Evolutionary conservation across 805 yeast species (phyloP), one percentile per base, ranked within the genome.

Genomic region (Schwanniomyces vanrijiae): DNA sequence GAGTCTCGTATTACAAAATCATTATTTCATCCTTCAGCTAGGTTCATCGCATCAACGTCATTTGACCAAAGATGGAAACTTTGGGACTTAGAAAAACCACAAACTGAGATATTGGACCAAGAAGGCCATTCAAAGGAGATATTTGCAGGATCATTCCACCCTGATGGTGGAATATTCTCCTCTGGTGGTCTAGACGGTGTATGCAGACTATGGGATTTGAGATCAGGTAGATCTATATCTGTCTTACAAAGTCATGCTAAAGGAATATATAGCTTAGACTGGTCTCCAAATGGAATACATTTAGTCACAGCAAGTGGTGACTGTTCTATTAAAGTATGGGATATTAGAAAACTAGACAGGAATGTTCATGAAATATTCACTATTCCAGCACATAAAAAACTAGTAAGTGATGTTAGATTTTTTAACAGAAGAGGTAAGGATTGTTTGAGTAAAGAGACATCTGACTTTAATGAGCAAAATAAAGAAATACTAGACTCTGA

Each of bases 81-180:
- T 2, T 91, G 96, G 96, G 97, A 92, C 62, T 53, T 82, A 0
- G 66, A 68, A 10, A 77, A 72, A 4, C 62, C 65, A 13, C 55
- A 49, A 16, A 37, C 60, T 25, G 82, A 82, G 44, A 57, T 92
- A 5, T 68, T 80, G 35, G 71, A 80, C 48, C 98, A 92, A 62
- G 96, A 89, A 59, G 97, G 97, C 0, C 97, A 92, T 60, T 69
- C 87, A 1, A 84, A 82, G 55, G 94, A 83, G 47, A 83, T 90
- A 0, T 82, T 79, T 49, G 58, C 82, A 0, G 62, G 87, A 3
- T 66, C 79, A 1, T 77, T 86, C 51, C 95, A 90, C 49, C 75
- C 77, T 0, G 96, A 89, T 56, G 97, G 98, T 0, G 73, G 92
- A 2, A 63, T 92, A 5, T 56, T 86, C 6, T 84, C 86, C 0